Conservation (phyloP, 1,139 yeast genomes). For the Zygoascus hellenicus region DNA sequence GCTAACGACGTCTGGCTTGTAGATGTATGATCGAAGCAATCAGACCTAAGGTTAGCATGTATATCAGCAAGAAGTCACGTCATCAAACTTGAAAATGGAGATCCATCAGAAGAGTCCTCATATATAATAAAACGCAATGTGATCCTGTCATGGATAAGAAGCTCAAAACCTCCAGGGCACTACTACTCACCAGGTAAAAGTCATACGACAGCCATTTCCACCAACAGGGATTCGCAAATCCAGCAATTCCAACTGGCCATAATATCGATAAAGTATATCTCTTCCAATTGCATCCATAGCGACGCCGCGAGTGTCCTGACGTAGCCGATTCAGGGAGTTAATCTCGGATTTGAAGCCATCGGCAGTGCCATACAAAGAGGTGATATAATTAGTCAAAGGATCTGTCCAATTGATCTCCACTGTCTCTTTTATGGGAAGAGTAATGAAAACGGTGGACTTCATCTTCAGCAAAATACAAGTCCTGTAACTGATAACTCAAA, state of each 20-base stretch:
- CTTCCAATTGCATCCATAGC: constrained; percentile 36
- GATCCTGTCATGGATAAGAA: no score
- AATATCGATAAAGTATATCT: constrained; percentile 62
- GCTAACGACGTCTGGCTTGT: constrained; percentile 65
- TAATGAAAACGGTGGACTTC: constrained; percentile 35
- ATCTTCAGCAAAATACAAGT: constrained; percentile 14
- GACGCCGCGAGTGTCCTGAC: constrained; percentile 56
- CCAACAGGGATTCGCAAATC: constrained; percentile 70
- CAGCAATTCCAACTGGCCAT: constrained; percentile 74
- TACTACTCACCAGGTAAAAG: constrained; percentile 64
- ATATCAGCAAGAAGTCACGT: neutral
- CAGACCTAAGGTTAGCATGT: constrained; percentile 31
- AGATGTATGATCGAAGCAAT: constrained; percentile 54
- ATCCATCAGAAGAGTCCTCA: no score
- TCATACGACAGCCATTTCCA: constrained; percentile 49
- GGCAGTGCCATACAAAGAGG: constrained; percentile 57
- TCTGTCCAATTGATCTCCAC: constrained; percentile 59
- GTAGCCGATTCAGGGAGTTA: constrained; percentile 48
- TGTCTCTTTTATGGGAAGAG: constrained; percentile 50
- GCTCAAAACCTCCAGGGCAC: no score
- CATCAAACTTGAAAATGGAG: neutral
- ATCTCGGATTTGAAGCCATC: constrained; percentile 56
- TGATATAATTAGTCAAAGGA: constrained; percentile 56
- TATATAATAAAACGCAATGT: no score
- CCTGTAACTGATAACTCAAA: no score